Base-by-base conservation (phyloP, 352 stramenopile genomes). In the Phytophthora tubulina region DNA sequence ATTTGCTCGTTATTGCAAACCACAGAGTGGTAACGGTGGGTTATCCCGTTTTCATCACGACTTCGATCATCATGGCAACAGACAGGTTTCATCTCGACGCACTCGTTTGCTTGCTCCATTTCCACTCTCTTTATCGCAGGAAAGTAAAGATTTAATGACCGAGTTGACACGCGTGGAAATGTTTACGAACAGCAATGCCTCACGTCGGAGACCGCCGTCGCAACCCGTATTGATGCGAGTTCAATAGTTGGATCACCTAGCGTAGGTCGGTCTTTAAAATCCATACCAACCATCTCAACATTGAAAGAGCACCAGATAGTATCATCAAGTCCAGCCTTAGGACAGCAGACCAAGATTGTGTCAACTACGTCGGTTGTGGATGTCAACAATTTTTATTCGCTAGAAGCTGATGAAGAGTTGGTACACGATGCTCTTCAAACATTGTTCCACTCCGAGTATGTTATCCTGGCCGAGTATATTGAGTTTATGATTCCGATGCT, bases 401-500 rank as follows among this genome's bases (percentile, higher is more conserved):
- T 42, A 63, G 15, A 63, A 15, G 5, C 15, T 7, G 44, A 36
- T 11, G 33, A 50, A n/a, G 27, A 54, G 32, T 31, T n/a, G 11
- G 13, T 73, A 4, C 21, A 46, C 8, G 27, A 68, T 15, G 57
- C 35, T 0, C 63, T 72, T 36, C 38, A 59, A 27, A 41, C 64
- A 30, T 48, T 79, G 9, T 82, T 79, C 33, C 62, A 69, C 11
- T 67, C 56, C 32, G 70, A 81, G 31, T 78, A 72, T 36, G 31
- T 73, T 11, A 36, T 74, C 0, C 35, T 77, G 32, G 42, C 39
- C 3, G 71, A 74, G 60, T 79, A 79, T 41, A 52, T 79, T 35
- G 67, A 78, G 52, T 79, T 68, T 52, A 59, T 66, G 6, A 46
- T 82, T 2, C 71, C 63, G 27, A n/a, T 79, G 14, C 6, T 79